Percentiles rank a stretch among this genome's conserved stretches.
These are phyloP conservation scores for Alternaria hordeiaustralica DNA, from an alignment of 2,329 filamentous ascomycete genomes.

Conservation along the genomic window DNA sequence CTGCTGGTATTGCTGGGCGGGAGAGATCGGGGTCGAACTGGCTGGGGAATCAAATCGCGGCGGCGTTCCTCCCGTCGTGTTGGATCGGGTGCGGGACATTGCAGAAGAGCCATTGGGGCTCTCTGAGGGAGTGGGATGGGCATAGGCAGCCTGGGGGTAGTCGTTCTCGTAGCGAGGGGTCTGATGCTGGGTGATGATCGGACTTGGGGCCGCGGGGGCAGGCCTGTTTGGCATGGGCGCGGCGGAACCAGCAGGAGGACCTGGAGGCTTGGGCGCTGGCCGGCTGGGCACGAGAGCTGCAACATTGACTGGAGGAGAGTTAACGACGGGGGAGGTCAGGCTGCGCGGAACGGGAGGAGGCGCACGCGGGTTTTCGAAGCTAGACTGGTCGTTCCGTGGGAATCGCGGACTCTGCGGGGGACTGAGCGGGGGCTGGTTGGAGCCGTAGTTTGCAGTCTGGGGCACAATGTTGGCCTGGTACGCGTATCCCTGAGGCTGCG, in stretches of 20 bases:
- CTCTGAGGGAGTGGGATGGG: slow-evolving; percentile 50
- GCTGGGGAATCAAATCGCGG: slow-evolving; percentile 56
- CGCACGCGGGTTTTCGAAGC: slow-evolving; percentile 95
- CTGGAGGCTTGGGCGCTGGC: slow-evolving; percentile 86
- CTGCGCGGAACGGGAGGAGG: slow-evolving; percentile 80
- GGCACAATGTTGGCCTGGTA: slow-evolving; percentile 42
- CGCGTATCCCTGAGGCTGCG: slow-evolving; percentile 63
- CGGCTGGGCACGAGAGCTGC: slow-evolving; percentile 73
- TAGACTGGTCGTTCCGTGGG: slow-evolving; percentile 86
- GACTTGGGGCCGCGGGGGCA: slow-evolving; percentile 63
- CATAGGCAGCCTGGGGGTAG: slow-evolving; percentile 52
- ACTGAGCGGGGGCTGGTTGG: slow-evolving; percentile 63
- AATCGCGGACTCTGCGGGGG: slow-evolving; percentile 86
- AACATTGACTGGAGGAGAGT: slow-evolving; percentile 48
- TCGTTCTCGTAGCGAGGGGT: slow-evolving; percentile 47
- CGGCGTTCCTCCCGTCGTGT: slow-evolving; percentile 50
- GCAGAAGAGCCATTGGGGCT: slow-evolving; percentile 44
- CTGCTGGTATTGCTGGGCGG: slow-evolving; percentile 68
- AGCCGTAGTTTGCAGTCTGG: slow-evolving; percentile 47
- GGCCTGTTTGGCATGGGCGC: slow-evolving; percentile 64
- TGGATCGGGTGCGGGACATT: slow-evolving; percentile 51
- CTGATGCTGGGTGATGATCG: slow-evolving; percentile 38
- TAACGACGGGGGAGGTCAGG: slow-evolving; percentile 50
- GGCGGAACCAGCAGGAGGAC: slow-evolving; percentile 48
- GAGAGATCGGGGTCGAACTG: slow-evolving; percentile 43